These are phyloP conservation scores for Coniochaeta sp. DNA, from an alignment of 2,329 filamentous ascomycete species.

Conservation along the genomic window DNA sequence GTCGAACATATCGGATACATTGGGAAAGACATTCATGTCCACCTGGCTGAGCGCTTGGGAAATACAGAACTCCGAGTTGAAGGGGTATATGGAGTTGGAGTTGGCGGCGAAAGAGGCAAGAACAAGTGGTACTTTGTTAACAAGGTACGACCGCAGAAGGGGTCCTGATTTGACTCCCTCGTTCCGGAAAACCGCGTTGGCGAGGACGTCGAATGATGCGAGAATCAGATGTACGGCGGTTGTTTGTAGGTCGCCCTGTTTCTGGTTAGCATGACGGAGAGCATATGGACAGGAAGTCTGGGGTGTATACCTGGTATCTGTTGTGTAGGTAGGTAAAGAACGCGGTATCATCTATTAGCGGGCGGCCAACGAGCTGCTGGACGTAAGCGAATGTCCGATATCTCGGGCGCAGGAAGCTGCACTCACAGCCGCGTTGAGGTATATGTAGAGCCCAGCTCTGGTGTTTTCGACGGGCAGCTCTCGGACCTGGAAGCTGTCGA, in stretches of 20 bases:
- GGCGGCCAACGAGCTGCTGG: constrained; percentile 68
- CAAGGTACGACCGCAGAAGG: constrained; percentile 77
- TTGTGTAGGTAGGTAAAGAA: constrained; percentile 78
- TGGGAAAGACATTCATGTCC: constrained; percentile 69
- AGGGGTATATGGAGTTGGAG: constrained; percentile 58
- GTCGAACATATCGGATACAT: constrained; percentile 52
- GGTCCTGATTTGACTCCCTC: constrained; percentile 55
- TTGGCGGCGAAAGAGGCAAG: constrained; percentile 40
- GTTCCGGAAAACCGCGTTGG: constrained; percentile 71
- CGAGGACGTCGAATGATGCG: constrained; percentile 82
- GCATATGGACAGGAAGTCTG: neutral
- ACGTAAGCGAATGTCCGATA: constrained; percentile 16
- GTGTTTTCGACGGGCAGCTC: constrained; percentile 70
- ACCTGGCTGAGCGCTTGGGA: constrained; percentile 70
- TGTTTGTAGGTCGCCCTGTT: constrained; percentile 66
- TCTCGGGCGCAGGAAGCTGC: neutral
- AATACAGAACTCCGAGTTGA: constrained; percentile 65
- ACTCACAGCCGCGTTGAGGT: constrained; percentile 71
- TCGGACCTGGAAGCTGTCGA: constrained; percentile 46
- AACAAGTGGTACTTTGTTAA: constrained; percentile 56
- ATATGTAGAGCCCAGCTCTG: constrained; percentile 76
- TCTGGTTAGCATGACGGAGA: constrained; percentile 19
- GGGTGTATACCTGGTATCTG: constrained; percentile 61
- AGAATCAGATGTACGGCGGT: constrained; percentile 78
- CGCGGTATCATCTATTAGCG: constrained; percentile 72